Percentiles rank a stretch among this genome's conserved stretches.
phyloP scores from a whole-genome alignment of 495 filamentous ascomycete species.

The Podospora fimiseda region DNA sequence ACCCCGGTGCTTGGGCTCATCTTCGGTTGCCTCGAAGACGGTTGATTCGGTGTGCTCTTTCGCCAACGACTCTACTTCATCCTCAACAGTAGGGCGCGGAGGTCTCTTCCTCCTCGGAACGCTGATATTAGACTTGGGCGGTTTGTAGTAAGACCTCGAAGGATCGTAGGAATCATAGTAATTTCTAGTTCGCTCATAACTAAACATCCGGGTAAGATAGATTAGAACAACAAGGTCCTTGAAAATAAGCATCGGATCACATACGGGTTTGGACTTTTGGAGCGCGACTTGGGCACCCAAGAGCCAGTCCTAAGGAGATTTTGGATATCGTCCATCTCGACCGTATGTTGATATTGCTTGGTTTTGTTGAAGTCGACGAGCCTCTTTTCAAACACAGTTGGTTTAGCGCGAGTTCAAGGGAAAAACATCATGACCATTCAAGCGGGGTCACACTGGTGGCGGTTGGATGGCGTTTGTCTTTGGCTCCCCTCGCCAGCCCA shows the following conservation, averaged over 20 bases:
- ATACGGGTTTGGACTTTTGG: constrained; percentile 36
- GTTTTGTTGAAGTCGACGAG: neutral
- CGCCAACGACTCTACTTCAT: constrained; percentile 39
- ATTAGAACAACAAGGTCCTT: neutral
- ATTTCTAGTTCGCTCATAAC: neutral
- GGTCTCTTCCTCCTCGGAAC: constrained; percentile 19
- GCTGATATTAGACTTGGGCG: constrained; percentile 13
- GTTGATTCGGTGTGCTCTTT: constrained; percentile 33
- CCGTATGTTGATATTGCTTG: constrained; percentile 26
- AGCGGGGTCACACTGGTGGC: neutral
- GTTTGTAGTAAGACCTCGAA: neutral
- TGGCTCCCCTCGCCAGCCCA: neutral
- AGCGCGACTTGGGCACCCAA: constrained; percentile 35
- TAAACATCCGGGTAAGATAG: constrained; percentile 7
- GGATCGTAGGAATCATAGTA: constrained; percentile 3
- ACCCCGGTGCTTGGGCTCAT: constrained; percentile 38
- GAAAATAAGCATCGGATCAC: constrained; percentile 14
- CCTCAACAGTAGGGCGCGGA: constrained; percentile 40
- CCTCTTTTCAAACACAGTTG: neutral
- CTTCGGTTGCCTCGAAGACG: constrained; percentile 22
- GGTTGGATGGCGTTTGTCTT: neutral
- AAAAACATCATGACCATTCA: neutral
- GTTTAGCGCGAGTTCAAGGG: neutral
- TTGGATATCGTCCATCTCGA: constrained; percentile 29
- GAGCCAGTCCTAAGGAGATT: constrained; percentile 35